Base-by-base conservation (phyloP, 768 basidiomycete species). In the Lactifluus subvellereus region DNA sequence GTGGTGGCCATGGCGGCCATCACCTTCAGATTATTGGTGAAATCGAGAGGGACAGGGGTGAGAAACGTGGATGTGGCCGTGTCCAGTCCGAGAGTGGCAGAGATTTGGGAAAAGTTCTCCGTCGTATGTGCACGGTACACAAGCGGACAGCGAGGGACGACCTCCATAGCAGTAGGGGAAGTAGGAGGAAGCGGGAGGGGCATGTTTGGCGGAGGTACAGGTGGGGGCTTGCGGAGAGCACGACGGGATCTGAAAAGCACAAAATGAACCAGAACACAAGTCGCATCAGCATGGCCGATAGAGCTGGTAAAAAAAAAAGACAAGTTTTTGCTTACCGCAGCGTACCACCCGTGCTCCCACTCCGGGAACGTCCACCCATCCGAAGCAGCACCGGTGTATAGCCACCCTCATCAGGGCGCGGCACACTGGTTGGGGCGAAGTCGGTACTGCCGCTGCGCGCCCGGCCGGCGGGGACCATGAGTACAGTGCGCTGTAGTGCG, bases 401-500 rank as follows among this genome's bases (percentile, higher is more conserved):
- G 37, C 45, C 37, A 53, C 43, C 43, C 3, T 60, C 49, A 16
- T 51, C 50, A 11, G 42, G 6, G 40, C 10, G 38, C 4, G 43
- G 40, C 10, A 48, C 1, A 14, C 40, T 54, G 6, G 33, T 33
- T 14, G 56, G 42, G 37, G 18, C 51, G 8, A 48, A 40, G 20
- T 65, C 64, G 18, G 51, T 48, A 43, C 65, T 66, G 32, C 67
- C 67, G 38, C 65, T 62, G 47, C 55, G 67, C 4, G 35, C 38
- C 5, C 67, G 67, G n/a, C 16, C 43, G 18, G 27, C 42, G 16
- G 68, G 74, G 50, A 33, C 79, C 48, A 65, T 75, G 54, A 80
- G 79, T 53, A 75, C 74, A 62, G 80, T 83, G 30, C 84, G 72
- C 49, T 80, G 79, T n/a, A 79, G 66, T 0, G 85, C 84, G 33